Evolutionary conservation across 305 asterid species (phyloP), one percentile per base, ranked within the genome.

Genomic region (Fraxinus xanthoxyloides): DNA sequence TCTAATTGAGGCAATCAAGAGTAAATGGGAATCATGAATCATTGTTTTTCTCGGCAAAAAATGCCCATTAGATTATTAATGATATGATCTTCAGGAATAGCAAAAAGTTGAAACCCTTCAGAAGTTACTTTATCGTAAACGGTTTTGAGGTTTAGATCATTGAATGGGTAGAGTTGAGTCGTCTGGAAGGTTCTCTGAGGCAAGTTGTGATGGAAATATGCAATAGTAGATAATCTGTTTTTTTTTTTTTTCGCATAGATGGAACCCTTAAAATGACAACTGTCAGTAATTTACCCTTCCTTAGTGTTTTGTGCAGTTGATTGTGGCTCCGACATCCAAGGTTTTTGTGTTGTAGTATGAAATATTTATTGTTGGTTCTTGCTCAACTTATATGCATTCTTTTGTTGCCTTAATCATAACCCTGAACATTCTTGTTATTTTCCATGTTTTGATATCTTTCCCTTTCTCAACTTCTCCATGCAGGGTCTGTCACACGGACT

Each of bases 401-500:
- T 31, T 40, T 40, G 59, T 77, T 67, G 67, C 77, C 5, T 17
- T 21, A 38, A 35, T 12, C 3, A 7, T 23, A 46, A 26, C 34
- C 8, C 26, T 28, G 38, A 21, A 24, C 17, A 24, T 7, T 38
- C 19, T 69, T 51, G 15, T 15, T 5, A 61, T 65, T 31, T 24
- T 24, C 38, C 23, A 17, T 26, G 56, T 35, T 59, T 77, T 34
- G 80, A 78, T 76, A 21, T 67, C 46, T 82, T 75, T 54, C 40
- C 31, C 43, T 19, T 35, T 3, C 77, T 61, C 3, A 28, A 65
- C 56, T 36, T 79, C 30, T 31, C 10, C 70, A 30, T 46, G 85
- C 86, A 85, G 89, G 79, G 82, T 84, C 30, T 79, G 77, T 81
- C 34, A 12, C 51, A 5, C 38, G 75, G 80, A 43, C 63, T 32